Evolutionary conservation across 2,329 filamentous ascomycete species (phyloP), one percentile per base, ranked within the genome.

Genomic region (Neopestalotiopsis sp.): DNA sequence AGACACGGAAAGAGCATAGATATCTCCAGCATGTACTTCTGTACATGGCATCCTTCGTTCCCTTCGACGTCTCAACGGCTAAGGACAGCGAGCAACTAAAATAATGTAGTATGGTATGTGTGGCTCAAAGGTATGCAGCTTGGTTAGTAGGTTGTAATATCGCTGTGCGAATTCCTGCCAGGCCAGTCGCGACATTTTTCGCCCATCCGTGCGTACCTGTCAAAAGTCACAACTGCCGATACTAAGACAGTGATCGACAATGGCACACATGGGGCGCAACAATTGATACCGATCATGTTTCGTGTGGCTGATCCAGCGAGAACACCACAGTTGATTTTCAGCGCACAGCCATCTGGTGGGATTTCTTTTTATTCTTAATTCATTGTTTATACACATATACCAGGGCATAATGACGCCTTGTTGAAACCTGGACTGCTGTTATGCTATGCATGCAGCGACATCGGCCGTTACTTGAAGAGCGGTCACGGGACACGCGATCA

Each of bases 211-310:
- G 59, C 59, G 59, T 61, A 34, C 30, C 59, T 61, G 59, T 61
- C 59, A 61, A 49, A 45, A 64, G 30, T 32, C 61, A 28, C 57
- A 64, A 64, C 61, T 64, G 61, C 61, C 61, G 61, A 64, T 64
- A 38, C 61, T 64, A 64, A 64, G 34, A 64, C 34, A 53, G 4
- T 28, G 61, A 64, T 64, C 61, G n/a, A 28, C 61, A 64, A 17
- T 24, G 32, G 24, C 30, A 40, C 34, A 28, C 40, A 20, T 28
- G 20, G 20, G 61, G 61, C 34, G 14, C 42, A 45, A n/a, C 9
- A 49, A 24, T 66, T 57, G 45, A 40, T 45, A 65, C 62, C 30
- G 40, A 32, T 6, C n/a, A 2, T 49, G 64, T 66, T 66, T 66
- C 49, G 64, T 57, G 64, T 66, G 64, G 10, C 64, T 53, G 64